Percentiles rank a stretch among this genome's conserved stretches.
phyloP scores from a whole-genome alignment of 805 yeast genomes.

The Candida pseudofarinosa region DNA sequence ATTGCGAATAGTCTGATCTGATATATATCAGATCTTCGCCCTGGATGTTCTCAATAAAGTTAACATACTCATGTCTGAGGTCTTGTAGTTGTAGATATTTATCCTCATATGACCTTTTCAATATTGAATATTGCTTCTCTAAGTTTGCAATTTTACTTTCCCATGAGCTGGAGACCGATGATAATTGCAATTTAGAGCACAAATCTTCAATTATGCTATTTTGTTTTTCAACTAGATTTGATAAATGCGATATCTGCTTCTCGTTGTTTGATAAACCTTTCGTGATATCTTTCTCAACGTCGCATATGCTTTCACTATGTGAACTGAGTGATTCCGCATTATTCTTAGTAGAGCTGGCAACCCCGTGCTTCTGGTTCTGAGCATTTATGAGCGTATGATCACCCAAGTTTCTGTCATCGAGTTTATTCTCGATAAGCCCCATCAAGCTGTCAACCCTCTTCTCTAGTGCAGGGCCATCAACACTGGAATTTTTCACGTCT shows the following conservation, averaged over 20 bases:
- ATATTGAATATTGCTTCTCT: conserved; percentile 16
- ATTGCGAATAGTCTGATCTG: conserved; percentile 2
- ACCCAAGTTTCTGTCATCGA: too few relatives aligned
- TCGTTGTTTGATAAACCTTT: neutral
- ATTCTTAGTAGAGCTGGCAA: too few relatives aligned
- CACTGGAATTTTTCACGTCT: too few relatives aligned
- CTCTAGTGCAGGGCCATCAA: too few relatives aligned
- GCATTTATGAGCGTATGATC: too few relatives aligned
- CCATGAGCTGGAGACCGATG: neutral
- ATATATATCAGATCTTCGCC: neutral
- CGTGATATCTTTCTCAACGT: neutral
- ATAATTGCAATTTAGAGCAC: neutral
- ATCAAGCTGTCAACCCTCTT: too few relatives aligned
- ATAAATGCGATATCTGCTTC: neutral
- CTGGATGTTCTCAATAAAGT: conserved; percentile 13
- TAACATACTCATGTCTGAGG: conserved; percentile 18
- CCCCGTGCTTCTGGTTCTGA: too few relatives aligned
- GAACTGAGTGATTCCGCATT: too few relatives aligned
- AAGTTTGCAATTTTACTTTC: conserved; percentile 6
- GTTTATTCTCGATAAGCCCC: too few relatives aligned
- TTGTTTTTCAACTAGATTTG: neutral
- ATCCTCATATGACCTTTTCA: conserved; percentile 18
- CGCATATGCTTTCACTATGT: too few relatives aligned
- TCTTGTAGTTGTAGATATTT: conserved; percentile 19
- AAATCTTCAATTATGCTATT: neutral